Conservation (phyloP, 345 rosid species). For the Salix arbutifolia region DNA sequence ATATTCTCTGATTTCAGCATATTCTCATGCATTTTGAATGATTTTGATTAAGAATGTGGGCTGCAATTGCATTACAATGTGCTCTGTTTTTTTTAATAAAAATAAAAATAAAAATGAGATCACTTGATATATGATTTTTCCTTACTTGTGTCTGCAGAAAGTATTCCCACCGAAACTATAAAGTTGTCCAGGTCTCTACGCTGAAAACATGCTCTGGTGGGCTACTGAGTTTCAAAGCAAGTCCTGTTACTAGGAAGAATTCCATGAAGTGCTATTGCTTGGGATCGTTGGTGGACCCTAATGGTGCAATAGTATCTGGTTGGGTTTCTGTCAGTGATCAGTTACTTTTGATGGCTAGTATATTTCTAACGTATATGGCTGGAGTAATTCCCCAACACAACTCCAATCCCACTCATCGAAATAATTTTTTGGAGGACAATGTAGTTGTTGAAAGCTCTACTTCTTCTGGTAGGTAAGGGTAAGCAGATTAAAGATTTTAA, state of each 20-base stretch:
- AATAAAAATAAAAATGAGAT: too few relatives aligned
- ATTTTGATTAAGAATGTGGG: too few relatives aligned
- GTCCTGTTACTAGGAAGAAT: constrained; percentile 17
- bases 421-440: constrained; percentile 24
- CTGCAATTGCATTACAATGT: too few relatives aligned
- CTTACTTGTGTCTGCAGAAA: constrained; percentile 29
- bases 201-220: constrained; percentile 20
- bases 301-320: constrained; percentile 44
- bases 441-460: constrained; percentile 34
- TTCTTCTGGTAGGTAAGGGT: constrained; percentile 94
- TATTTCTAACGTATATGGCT: constrained; percentile 75
- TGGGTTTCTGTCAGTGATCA: constrained; percentile 65
- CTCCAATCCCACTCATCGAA: constrained; percentile 30
- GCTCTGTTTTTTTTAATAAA: too few relatives aligned
- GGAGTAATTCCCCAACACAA: constrained; percentile 66
- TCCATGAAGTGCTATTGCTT: constrained; percentile 38
- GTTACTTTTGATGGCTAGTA: constrained; percentile 60
- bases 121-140: background rate
- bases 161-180: constrained; percentile 27
- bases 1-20: too few relatives aligned
- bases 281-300: constrained; percentile 51
- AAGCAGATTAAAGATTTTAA: constrained; percentile 29
- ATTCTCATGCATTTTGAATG: too few relatives aligned
- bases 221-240: constrained; percentile 29
- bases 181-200: constrained; percentile 21